Conservation (phyloP, 2,329 filamentous ascomycete species). For the Chaetomium strumarium region DNA sequence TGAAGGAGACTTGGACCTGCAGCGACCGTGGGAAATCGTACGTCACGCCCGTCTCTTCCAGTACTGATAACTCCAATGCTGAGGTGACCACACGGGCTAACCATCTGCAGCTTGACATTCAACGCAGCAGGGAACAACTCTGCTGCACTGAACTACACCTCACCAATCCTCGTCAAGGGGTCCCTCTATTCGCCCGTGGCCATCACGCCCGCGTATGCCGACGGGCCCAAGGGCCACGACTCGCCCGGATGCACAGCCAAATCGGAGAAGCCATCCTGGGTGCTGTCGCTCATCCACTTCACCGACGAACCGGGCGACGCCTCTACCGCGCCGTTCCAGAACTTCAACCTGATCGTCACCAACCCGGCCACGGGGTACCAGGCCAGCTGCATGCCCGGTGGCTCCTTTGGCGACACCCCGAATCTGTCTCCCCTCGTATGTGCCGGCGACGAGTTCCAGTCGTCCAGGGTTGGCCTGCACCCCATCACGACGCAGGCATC, state of each 20-base stretch:
- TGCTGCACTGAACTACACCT: constrained; percentile 9
- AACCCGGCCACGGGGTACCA: constrained; percentile 24
- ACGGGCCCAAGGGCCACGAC: constrained; percentile 22
- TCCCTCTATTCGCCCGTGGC: constrained; percentile 20
- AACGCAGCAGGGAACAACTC: constrained; percentile 19
- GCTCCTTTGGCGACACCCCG: constrained; percentile 8
- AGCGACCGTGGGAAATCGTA: constrained; percentile 18
- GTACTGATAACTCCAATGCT: neutral
- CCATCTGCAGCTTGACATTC: constrained; percentile 16
- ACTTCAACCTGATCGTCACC: constrained; percentile 21
- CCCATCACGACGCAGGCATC: constrained; percentile 16
- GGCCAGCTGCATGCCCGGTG: constrained; percentile 20
- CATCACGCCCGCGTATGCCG: constrained; percentile 22
- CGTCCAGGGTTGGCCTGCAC: constrained; percentile 14
- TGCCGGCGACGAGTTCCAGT: constrained; percentile 16
- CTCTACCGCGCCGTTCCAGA: constrained; percentile 7
- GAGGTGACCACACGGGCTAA: neutral
- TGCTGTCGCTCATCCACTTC: constrained; percentile 18
- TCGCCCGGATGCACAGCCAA: constrained; percentile 18
- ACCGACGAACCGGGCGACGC: constrained; percentile 19
- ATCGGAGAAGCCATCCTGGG: constrained; percentile 20
- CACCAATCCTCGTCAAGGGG: constrained; percentile 21
- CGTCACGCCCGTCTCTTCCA: neutral
- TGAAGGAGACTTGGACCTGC: constrained; percentile 24
- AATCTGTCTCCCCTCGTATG: constrained; percentile 12